A percentile compares a stretch with the other conserved stretches of the same genome.
Conservation (phyloP, 2,329 filamentous ascomycete species). For the Colletotrichum sp. region DNA sequence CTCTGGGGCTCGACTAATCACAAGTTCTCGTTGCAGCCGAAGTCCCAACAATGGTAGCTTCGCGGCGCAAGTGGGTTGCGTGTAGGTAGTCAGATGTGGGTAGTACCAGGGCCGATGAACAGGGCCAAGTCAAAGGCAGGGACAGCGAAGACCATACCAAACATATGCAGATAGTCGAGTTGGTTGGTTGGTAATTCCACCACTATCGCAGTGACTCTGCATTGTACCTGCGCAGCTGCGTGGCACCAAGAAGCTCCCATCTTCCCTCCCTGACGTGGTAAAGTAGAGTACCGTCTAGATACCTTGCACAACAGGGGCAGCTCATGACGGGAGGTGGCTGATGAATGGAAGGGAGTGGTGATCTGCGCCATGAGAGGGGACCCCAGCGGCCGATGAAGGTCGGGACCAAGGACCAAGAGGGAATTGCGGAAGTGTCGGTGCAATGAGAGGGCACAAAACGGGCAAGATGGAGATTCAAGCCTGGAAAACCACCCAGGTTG, state of each 20-base stretch:
- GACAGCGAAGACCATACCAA: neutral
- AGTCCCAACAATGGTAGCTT: neutral
- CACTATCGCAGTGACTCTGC: neutral
- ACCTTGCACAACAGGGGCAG: neutral
- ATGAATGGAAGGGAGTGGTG: neutral
- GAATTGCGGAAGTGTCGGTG: neutral
- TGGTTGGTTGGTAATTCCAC: neutral
- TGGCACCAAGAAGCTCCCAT: neutral
- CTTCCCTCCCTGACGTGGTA: neutral
- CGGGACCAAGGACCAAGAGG: neutral
- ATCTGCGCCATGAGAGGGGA: conserved; percentile 2
- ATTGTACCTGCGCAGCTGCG: neutral
- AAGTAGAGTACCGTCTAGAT: neutral
- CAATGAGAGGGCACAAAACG: neutral
- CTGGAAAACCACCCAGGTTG: neutral
- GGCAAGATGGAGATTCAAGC: neutral
- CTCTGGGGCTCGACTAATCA: neutral
- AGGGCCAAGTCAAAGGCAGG: neutral
- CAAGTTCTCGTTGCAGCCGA: neutral
- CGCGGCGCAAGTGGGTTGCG: neutral
- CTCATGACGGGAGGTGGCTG: neutral
- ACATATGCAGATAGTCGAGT: neutral
- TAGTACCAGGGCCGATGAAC: neutral
- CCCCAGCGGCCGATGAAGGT: neutral
- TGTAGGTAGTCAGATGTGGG: neutral